These are phyloP conservation scores for Cyanidioschyzon merolae DNA, from an alignment of 23 red algal genomes.

Conservation along the genomic window DNA sequence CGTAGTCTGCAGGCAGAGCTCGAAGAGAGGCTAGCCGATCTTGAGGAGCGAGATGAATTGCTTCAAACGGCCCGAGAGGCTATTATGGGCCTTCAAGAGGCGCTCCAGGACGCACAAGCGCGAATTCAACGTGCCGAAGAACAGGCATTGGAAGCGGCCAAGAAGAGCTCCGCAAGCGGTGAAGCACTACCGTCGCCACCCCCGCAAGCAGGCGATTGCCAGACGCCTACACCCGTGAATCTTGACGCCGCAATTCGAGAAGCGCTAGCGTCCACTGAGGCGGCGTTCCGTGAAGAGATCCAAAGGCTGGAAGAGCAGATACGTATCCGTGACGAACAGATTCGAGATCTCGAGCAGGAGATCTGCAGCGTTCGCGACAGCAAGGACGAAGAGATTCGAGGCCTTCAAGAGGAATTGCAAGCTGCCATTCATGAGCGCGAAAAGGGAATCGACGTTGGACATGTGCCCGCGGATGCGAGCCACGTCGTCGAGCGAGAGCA, in stretches of 20 bases:
- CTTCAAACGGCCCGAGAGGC: slow-evolving; percentile 7
- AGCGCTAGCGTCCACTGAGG: not conserved
- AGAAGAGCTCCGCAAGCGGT: too few relatives aligned
- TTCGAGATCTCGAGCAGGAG: not conserved
- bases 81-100: slow-evolving; percentile 5
- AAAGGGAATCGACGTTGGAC: not conserved
- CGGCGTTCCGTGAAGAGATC: not conserved
- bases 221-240: not conserved
- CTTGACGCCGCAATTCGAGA: not conserved
- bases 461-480: not conserved
- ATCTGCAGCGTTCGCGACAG: not conserved
- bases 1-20: not conserved
- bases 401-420: not conserved
- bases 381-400: not conserved
- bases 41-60: slow-evolving; percentile 1
- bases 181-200: too few relatives aligned
- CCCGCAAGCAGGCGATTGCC: too few relatives aligned
- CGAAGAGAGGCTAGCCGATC: not conserved
- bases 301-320: not conserved
- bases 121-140: not conserved
- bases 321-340: not conserved
- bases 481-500: not conserved
- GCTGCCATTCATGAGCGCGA: not conserved
- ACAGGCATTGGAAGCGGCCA: not conserved
- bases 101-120: not conserved